Percentiles rank a stretch among this genome's conserved stretches.
These are phyloP conservation scores for Breynia disticha DNA, from an alignment of 441 rosid species.

Conservation along the genomic window DNA sequence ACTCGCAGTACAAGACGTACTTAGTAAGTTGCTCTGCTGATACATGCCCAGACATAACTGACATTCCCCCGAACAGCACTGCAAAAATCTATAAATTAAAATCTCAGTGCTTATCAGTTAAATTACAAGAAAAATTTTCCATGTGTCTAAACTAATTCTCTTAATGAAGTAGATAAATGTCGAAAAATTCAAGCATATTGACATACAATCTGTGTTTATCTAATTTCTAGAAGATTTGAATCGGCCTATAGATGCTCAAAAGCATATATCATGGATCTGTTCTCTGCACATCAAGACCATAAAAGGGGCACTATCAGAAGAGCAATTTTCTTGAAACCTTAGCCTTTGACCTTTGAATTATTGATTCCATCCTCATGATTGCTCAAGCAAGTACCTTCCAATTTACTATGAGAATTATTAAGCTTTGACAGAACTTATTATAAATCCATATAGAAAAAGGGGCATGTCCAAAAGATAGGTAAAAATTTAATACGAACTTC, in stretches of 20 bases:
- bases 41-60: conserved; percentile 66
- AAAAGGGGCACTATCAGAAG: too few relatives aligned
- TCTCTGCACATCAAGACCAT: too few relatives aligned
- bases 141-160: neutral
- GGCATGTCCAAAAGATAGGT: too few relatives aligned
- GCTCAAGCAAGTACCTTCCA: too few relatives aligned
- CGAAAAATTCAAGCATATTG: neutral
- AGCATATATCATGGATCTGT: too few relatives aligned
- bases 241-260: neutral
- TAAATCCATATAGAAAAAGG: too few relatives aligned
- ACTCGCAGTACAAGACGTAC: conserved; percentile 83
- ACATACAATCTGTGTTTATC: neutral
- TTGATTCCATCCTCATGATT: too few relatives aligned
- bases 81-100: conserved; percentile 56
- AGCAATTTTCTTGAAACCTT: too few relatives aligned
- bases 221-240: neutral
- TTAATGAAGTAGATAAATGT: neutral
- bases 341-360: too few relatives aligned
- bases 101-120: neutral
- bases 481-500: too few relatives aligned
- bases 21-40: conserved; percentile 90
- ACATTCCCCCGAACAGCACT: conserved; percentile 78
- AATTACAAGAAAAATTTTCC: neutral
- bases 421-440: too few relatives aligned
- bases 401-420: too few relatives aligned